These are phyloP conservation scores for Noccaea caerulescens DNA, from an alignment of 345 rosid genomes.

Conservation along the genomic window DNA sequence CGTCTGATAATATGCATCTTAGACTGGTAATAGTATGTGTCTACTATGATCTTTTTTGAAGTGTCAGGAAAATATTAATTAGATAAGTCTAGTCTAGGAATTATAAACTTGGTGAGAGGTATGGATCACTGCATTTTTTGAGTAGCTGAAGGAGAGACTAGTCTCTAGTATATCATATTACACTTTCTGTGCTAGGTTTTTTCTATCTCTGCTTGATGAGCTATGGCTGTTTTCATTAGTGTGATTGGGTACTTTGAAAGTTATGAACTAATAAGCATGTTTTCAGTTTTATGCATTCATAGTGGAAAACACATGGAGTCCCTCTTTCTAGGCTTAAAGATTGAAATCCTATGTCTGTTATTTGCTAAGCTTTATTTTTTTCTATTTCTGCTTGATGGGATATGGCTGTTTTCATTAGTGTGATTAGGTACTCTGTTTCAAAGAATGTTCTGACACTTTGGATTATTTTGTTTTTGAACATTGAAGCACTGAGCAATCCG, in stretches of 20 bases:
- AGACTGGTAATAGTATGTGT: background rate
- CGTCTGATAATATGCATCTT: constrained; percentile 9
- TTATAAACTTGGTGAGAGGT: background rate
- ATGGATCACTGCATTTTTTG: constrained; percentile 15
- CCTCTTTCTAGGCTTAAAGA: too few relatives aligned
- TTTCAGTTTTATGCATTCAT: background rate
- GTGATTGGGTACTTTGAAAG: background rate
- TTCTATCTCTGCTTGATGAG: background rate
- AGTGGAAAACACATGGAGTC: too few relatives aligned
- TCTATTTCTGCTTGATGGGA: background rate
- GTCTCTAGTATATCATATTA: background rate
- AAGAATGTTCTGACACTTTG: background rate
- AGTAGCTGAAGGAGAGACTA: background rate
- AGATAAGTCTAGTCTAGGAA: background rate
- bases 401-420: constrained; percentile 4
- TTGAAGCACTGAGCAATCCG: constrained; percentile 37
- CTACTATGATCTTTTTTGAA: too few relatives aligned
- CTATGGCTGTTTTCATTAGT: background rate
- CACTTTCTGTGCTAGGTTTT: background rate
- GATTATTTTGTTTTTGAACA: constrained; percentile 21
- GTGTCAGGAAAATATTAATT: background rate
- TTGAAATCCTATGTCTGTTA: too few relatives aligned
- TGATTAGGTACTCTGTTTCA: background rate
- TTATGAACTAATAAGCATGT: background rate
- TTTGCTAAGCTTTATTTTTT: background rate